phyloP scores from a whole-genome alignment of 257 asterid genomes.

The Orobanche coerulescens region DNA sequence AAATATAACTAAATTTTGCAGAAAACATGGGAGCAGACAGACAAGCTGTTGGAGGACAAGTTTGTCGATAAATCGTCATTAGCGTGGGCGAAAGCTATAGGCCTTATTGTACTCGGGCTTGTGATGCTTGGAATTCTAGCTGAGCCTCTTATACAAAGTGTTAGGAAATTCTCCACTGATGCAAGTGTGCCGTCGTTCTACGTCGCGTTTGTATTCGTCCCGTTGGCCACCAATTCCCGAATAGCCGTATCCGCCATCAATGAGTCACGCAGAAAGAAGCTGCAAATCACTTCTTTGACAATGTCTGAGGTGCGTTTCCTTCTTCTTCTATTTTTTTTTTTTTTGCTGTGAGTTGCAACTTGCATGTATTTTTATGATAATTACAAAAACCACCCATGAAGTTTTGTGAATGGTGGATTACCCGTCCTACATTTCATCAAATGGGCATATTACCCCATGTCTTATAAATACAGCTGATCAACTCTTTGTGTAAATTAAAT shows the following conservation, averaged over 20 bases:
- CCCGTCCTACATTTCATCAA: too few relatives aligned
- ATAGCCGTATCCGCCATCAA: slow-evolving; percentile 45
- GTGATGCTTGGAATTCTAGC: slow-evolving; percentile 42
- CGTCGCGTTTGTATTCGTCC: slow-evolving; percentile 45
- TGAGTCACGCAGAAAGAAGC: slow-evolving; percentile 38
- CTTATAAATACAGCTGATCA: too few relatives aligned
- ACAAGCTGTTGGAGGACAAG: slow-evolving; percentile 38
- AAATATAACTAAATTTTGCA: slow-evolving; percentile 18
- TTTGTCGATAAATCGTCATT: slow-evolving; percentile 32
- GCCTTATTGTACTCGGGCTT: slow-evolving; percentile 37
- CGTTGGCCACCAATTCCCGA: slow-evolving; percentile 56
- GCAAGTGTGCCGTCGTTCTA: slow-evolving; percentile 42
- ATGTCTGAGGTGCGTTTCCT: slow-evolving; percentile 42
- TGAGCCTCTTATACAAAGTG: slow-evolving; percentile 61
- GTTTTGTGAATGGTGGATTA: too few relatives aligned
- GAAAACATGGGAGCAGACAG: slow-evolving; percentile 56
- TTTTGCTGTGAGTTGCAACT: too few relatives aligned
- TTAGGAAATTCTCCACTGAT: slow-evolving; percentile 34
- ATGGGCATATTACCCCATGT: too few relatives aligned
- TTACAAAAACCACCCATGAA: too few relatives aligned
- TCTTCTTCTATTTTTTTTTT: too few relatives aligned
- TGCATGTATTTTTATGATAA: too few relatives aligned
- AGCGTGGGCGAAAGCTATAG: slow-evolving; percentile 46
- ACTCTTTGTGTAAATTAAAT: too few relatives aligned
- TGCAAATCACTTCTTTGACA: slow-evolving; percentile 47